Conservation (phyloP, 2,329 filamentous ascomycete species). For the Fusarium cicatricum region DNA sequence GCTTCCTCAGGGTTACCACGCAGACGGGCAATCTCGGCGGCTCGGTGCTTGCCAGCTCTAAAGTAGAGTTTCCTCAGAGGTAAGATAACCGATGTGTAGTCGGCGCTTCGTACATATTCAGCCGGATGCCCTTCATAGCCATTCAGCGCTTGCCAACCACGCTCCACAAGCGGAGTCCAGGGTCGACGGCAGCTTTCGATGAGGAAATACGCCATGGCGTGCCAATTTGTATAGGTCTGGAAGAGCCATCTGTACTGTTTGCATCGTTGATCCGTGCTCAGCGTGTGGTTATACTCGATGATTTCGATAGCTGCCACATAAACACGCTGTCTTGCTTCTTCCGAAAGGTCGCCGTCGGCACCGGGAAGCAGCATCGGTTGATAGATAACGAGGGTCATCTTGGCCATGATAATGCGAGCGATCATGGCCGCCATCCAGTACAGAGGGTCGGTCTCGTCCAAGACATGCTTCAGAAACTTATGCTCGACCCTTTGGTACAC, state of each 20-base stretch:
- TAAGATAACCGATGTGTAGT: conserved; percentile 60
- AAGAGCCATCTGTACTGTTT: conserved; percentile 60
- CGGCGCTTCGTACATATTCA: conserved; percentile 55
- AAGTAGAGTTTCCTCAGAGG: conserved; percentile 63
- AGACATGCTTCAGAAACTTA: conserved; percentile 61
- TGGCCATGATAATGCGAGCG: conserved; percentile 76
- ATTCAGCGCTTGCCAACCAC: conserved; percentile 58
- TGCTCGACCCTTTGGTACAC: conserved; percentile 63
- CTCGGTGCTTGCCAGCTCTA: conserved; percentile 61
- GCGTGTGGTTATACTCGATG: conserved; percentile 71
- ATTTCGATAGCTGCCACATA: conserved; percentile 79
- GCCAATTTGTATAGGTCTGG: conserved; percentile 61
- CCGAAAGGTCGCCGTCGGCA: conserved; percentile 62
- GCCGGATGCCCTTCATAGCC: conserved; percentile 49
- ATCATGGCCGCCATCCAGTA: conserved; percentile 76
- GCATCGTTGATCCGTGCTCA: conserved; percentile 66
- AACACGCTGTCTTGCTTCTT: conserved; percentile 72
- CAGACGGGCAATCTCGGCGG: conserved; percentile 59
- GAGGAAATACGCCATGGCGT: conserved; percentile 59
- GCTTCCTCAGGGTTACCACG: conserved; percentile 58
- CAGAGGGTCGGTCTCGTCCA: conserved; percentile 59
- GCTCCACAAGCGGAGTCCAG: conserved; percentile 60
- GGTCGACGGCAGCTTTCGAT: conserved; percentile 57
- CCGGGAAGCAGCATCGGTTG: conserved; percentile 74
- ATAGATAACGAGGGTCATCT: conserved; percentile 80